Evolutionary conservation across 169 alveolate species (phyloP).

Genomic region (Eimeria tenella): DNA sequence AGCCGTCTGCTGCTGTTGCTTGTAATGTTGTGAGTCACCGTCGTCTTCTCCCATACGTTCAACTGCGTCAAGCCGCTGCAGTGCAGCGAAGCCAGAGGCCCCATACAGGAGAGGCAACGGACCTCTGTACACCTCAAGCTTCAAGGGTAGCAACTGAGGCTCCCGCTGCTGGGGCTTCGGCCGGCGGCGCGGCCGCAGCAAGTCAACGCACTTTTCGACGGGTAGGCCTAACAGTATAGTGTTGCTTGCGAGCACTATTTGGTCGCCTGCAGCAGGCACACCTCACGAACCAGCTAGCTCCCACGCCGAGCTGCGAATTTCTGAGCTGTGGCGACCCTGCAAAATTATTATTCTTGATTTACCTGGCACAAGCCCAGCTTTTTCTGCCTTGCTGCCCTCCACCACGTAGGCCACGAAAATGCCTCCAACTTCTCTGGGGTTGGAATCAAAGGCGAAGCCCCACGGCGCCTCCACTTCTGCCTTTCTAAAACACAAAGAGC

Average conservation of each 20-base stretch:
- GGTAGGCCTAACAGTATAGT: conserved; percentile 15
- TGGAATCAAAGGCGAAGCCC: conserved; percentile 73
- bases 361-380: conserved; percentile 65
- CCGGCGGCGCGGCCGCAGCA: conserved; percentile 8
- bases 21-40: not conserved
- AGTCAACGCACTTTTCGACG: not conserved
- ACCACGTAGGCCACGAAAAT: conserved; percentile 68
- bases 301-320: not conserved
- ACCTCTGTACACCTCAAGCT: conserved; percentile 60
- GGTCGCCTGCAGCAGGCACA: conserved; percentile 24
- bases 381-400: conserved; percentile 72
- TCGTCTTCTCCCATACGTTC: not conserved
- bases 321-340: not conserved
- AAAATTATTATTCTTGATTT: not conserved
- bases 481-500: conserved; percentile 8
- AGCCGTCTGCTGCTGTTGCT: conserved; percentile 31
- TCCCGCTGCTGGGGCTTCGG: conserved; percentile 15
- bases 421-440: conserved; percentile 61
- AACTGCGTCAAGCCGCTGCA: conserved; percentile 37
- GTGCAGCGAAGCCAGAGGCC: conserved; percentile 43
- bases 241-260: conserved; percentile 33
- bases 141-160: conserved; percentile 23
- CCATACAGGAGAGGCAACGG: conserved; percentile 42
- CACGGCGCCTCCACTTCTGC: conserved; percentile 61
- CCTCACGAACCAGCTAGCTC: not conserved